Conservation (phyloP, 208 protist genomes). For the Trypanosoma caninum region DNA sequence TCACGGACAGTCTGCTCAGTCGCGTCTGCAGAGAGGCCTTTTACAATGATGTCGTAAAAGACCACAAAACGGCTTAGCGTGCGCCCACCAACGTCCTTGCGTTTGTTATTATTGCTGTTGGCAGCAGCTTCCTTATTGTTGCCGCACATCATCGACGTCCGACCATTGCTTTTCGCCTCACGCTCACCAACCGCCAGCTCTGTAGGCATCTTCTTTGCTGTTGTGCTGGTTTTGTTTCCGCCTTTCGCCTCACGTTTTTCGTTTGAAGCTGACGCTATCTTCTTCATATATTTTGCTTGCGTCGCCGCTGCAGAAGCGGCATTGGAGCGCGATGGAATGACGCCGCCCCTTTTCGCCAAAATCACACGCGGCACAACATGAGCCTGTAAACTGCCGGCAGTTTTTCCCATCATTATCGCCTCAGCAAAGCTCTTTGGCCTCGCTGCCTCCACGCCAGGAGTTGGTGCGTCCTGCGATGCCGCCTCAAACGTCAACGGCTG, state of each 20-base stretch:
- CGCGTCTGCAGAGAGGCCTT: slow-evolving; percentile 44
- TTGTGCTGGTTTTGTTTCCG: background rate
- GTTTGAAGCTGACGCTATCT: slow-evolving; percentile 1
- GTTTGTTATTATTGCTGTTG: slow-evolving; percentile 1
- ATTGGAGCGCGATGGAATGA: too few relatives aligned
- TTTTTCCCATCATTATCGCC: slow-evolving; percentile 34
- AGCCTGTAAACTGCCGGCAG: background rate
- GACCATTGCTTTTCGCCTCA: slow-evolving; percentile 17
- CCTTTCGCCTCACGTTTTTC: slow-evolving; percentile 12
- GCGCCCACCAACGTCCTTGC: slow-evolving; percentile 23
- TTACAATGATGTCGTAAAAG: slow-evolving; percentile 79
- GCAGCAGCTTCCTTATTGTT: slow-evolving; percentile 8
- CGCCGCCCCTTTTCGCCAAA: slow-evolving; percentile 16
- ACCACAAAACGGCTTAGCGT: slow-evolving; percentile 32
- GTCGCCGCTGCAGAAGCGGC: background rate
- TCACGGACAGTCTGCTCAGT: slow-evolving; percentile 64
- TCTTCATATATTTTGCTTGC: slow-evolving; percentile 7
- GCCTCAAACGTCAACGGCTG: slow-evolving; percentile 9
- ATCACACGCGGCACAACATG: slow-evolving; percentile 4
- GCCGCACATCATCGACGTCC: background rate
- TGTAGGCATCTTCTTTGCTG: background rate
- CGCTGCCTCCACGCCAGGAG: slow-evolving; percentile 13
- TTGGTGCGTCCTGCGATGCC: background rate
- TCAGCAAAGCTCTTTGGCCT: slow-evolving; percentile 50
- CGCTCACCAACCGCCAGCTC: background rate